Evolutionary conservation across 441 rosid species (phyloP), one percentile per base, ranked within the genome.

Genomic region (Omphalea diandra): DNA sequence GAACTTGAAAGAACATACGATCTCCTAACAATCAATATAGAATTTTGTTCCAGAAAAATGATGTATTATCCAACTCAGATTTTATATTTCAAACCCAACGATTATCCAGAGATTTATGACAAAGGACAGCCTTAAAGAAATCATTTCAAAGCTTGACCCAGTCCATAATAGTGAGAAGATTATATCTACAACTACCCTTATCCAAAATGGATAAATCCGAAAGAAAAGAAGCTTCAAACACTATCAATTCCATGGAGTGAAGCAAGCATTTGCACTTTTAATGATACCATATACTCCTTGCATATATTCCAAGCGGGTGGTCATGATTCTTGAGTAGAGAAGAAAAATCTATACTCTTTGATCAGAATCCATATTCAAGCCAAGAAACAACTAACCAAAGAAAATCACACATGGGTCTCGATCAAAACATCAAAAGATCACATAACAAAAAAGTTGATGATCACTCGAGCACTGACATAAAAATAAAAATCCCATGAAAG

Each of bases 371-470:
- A 10, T 20, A 49, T 20, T 2, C 46, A 50, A 63, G 32, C 41
- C 27, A 44, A 29, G 2, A 31, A 44, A 44, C 2, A 15, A 32
- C 0, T 5, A 31, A 32, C 3, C 58, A 24, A 32, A n/a, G 18
- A 65, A 22, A n/a, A 36, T 31, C 22, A 52, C 29, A 54, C 22
- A 26, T 38, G 62, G 62, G 50, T 53, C 10, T 53, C 26, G 52
- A 67, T 67, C 69, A 65, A 46, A 65, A 17, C 24, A 29, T 8
- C 22, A 62, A 7, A 29, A 14, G 6, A 36, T 15, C 57, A 46
- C 38, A 49, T 10, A 49, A 44, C 15, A 65, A 47, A n/a, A n/a
- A n/a, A n/a, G n/a, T n/a, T n/a, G 29, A n/a, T 65, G 69, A 65
- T 65, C 44, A 44, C 54, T 50, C n/a, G n/a, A n/a, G n/a, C n/a